Evolutionary conservation across 1,284 basidiomycete genomes (phyloP).

Genomic region (Tetrapyrgos nigripes): DNA sequence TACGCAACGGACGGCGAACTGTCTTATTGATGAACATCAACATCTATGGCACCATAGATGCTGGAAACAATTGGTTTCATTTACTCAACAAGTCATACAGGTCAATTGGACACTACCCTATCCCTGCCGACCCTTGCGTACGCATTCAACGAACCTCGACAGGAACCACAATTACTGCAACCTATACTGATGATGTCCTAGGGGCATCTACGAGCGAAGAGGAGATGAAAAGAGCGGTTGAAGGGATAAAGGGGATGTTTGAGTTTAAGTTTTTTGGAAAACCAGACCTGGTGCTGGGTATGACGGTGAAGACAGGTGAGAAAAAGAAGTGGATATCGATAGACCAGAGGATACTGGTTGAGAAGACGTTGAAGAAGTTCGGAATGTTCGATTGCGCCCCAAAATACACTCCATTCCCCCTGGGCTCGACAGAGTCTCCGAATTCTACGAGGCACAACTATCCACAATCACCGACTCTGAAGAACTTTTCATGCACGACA

Average conservation of each 20-base stretch:
- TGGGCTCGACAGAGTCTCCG: too few species aligned
- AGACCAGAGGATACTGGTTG: slow-evolving; percentile 1
- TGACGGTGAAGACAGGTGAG: neutral
- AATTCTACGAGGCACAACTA: neutral
- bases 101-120: neutral
- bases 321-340: neutral
- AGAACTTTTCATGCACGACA: slow-evolving; percentile 3
- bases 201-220: slow-evolving; percentile 1
- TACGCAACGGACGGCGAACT: neutral
- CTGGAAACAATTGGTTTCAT: slow-evolving; percentile 5
- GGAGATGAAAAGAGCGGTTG: neutral
- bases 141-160: neutral
- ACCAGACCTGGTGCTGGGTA: neutral
- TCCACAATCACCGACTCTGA: neutral
- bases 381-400: slow-evolving; percentile 11
- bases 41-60: slow-evolving; percentile 11
- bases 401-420: slow-evolving; percentile 23
- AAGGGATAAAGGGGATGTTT: neutral
- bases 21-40: slow-evolving; percentile 2
- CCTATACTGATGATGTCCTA: slow-evolving; percentile 10
- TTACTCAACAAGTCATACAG: neutral
- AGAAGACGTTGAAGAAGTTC: neutral
- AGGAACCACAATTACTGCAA: slow-evolving; percentile 3
- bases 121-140: slow-evolving; percentile 10
- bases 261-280: neutral